Base-by-base conservation (phyloP, 805 yeast species). In the Dipodascus geniculatus region DNA sequence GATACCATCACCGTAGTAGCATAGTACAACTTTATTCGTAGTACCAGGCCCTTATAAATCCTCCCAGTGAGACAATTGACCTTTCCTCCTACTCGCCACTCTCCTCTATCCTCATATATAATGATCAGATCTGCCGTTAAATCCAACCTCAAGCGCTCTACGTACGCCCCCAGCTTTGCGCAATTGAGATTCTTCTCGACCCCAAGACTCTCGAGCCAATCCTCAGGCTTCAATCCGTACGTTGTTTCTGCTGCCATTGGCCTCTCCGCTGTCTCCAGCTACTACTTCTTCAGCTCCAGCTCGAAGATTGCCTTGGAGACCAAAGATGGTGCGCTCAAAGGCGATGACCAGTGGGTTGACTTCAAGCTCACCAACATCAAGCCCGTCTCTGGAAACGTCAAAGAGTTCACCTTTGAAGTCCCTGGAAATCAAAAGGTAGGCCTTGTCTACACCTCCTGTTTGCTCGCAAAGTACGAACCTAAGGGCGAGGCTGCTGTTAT, bases 401-500 rank as follows among this genome's bases (percentile, higher is more conserved):
- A 80, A 69, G 76, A 79, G 62, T 77, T 85, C 64, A 75, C 80
- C 22, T 87, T 90, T 62, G 82, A 79, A 56, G 78, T 89, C 60
- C 85, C 86, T 38, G 68, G 75, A 52, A 17, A 38, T 38, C 89
- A 84, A 63, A 79, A 81, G 56, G 80, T 74, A 19, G 98, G 98
- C 38, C 76, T 89, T 61, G 72, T 77, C 59, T 77, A 84, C 52
- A 95, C 98, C 48, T 86, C 93, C 28, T 80, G 84, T 59, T 67
- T 93, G 48, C 68, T 93, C 67, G 79, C 96, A 69, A 90, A 89
- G 74, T 87, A 74, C 65, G 56, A 56, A 23, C 82, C 91, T 56
- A 87, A 87, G 73, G 98, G 97, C 61, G 80, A 74, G 71, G 81
- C 81, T 65, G 14, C 44, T n/a, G 96, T 91, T 51, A 74, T 93